Base-by-base conservation (phyloP, 331 rosid species). In the Quercus phellos region DNA sequence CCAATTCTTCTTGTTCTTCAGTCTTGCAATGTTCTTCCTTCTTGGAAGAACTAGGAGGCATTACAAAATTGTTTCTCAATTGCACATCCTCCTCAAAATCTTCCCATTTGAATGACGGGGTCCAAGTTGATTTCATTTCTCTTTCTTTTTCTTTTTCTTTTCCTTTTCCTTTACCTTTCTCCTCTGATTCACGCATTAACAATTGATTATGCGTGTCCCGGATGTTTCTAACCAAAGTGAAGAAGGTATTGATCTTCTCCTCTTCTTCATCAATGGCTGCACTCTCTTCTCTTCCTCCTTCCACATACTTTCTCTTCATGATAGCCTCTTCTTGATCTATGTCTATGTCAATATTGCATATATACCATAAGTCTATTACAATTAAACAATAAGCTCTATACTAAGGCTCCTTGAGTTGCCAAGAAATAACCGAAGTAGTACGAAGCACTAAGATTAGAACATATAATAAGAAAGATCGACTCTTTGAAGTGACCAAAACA, bases 11-110 rank as follows among this genome's bases (percentile, higher is more conserved):
- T 24, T 60, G 6, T 26, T 27, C n/a, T 27, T 26, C 69, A 2
- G 38, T 63, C 6, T 26, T 1, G 69, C 19, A 27, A 6, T 63
- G 69, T 26, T 60, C 68, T 63, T 63, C 38, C 30, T 16, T 63
- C 69, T 63, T 63, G 69, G 69, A 63, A 63, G 38, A 63, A 63
- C 26, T n/a, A 29, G 43, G 42, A 16, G 21, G 69, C 69, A 29
- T 16, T 63, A 29, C 4, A 29, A 1, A 26, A 2, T 63, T 29
- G 21, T 29, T 14, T 16, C 42, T 29, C 51, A 54, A 18, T 46
- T 75, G 72, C 63, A 43, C 34, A 51, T 53, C 80, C 18, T 32
- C 67, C 17, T 17, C 73, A 22, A 54, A 29, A 46, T 68, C 75
- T 54, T 51, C 46, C 55, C 56, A 42, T 10, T 67, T 34, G 69